Conservation (phyloP, 2,329 filamentous ascomycete species). For the Fusarium goolgardi region DNA sequence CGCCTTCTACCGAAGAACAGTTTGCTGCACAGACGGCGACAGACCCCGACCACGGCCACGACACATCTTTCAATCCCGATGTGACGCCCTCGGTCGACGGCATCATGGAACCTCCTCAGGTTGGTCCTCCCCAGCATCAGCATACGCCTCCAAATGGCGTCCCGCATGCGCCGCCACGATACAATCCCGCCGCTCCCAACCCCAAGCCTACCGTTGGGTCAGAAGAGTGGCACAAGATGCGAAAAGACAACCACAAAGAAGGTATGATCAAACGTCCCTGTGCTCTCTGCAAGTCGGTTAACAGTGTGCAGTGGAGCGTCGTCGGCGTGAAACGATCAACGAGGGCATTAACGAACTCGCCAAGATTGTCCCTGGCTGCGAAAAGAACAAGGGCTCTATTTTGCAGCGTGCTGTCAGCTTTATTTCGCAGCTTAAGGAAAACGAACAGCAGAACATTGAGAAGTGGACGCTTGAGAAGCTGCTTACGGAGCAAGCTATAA, state of each 20-base stretch:
- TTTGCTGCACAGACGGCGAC: slow-evolving; percentile 64
- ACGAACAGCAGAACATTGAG: slow-evolving; percentile 92
- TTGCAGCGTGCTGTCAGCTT: slow-evolving; percentile 93
- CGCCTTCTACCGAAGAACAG: slow-evolving; percentile 68
- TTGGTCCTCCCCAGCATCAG: slow-evolving; percentile 45
- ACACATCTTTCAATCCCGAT: slow-evolving; percentile 51
- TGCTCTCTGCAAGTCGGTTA: slow-evolving; percentile 25
- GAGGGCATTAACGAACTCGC: slow-evolving; percentile 98
- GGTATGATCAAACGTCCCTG: slow-evolving; percentile 67
- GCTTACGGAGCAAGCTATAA: slow-evolving; percentile 87
- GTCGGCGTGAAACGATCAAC: slow-evolving; percentile 97
- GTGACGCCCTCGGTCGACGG: slow-evolving; percentile 49
- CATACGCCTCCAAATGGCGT: slow-evolving; percentile 56
- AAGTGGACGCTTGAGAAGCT: slow-evolving; percentile 94
- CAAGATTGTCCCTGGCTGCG: slow-evolving; percentile 96
- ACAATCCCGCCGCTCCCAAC: slow-evolving; percentile 54
- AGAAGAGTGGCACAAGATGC: slow-evolving; percentile 96
- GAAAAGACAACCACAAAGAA: slow-evolving; percentile 99
- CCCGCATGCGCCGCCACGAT: slow-evolving; percentile 50
- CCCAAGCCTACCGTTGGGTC: slow-evolving; percentile 92
- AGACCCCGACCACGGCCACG: slow-evolving; percentile 52
- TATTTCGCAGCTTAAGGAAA: slow-evolving; percentile 93
- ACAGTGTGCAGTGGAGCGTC: slow-evolving; percentile 80
- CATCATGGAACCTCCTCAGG: slow-evolving; percentile 46
- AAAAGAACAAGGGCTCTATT: slow-evolving; percentile 99